Evolutionary conservation across 2,329 filamentous ascomycete species (phyloP), one percentile per base, ranked within the genome.

Genomic region (Colletotrichum graminicola): DNA sequence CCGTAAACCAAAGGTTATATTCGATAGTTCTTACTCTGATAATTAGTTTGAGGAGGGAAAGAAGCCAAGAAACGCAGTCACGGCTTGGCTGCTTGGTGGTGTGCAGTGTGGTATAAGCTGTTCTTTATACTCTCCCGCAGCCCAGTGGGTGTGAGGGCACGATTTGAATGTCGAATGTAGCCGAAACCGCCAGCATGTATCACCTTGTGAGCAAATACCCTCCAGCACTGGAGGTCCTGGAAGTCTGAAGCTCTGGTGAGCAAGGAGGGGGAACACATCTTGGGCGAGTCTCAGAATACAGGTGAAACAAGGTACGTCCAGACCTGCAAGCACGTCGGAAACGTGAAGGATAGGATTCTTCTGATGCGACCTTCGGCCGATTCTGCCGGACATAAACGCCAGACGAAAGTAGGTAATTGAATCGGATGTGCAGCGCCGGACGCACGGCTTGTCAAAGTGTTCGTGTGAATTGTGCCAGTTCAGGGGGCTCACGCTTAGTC

Each of bases 361-460:
- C 32, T 29, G 36, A 21, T 18, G 18, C 68, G 59, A 47, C 52
- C 52, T 59, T 71, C 52, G 57, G 65, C 57, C 36, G 64, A 63
- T 26, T 63, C 59, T 59, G 60, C 51, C 65, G 59, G 65, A n/a
- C 59, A 60, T 54, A 60, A 64, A 71, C 59, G 65, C 59, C 59
- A 55, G 59, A 63, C 45, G 59, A 29, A 23, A 52, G 34, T 29
- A 23, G 45, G 34, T 29, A 65, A 68, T 52, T 60, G 36, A 47
- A 3, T 55, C 47, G 59, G 68, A 26, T 36, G 18, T 16, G 14
- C 39, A 45, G 54, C 36, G 32, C 60, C 54, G 32, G 43, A 34
- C 52, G 65, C 68, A 71, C 68, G 65, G 68, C 65, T 52, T 59
- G 68, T 68, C 68, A 68, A 71, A 60, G 65, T 68, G 68, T 49